A percentile compares a stretch with the other conserved stretches of the same genome.
Evolutionary conservation across 2,329 filamentous ascomycete genomes (phyloP).

Genomic region (Drechmeria coniospora): DNA sequence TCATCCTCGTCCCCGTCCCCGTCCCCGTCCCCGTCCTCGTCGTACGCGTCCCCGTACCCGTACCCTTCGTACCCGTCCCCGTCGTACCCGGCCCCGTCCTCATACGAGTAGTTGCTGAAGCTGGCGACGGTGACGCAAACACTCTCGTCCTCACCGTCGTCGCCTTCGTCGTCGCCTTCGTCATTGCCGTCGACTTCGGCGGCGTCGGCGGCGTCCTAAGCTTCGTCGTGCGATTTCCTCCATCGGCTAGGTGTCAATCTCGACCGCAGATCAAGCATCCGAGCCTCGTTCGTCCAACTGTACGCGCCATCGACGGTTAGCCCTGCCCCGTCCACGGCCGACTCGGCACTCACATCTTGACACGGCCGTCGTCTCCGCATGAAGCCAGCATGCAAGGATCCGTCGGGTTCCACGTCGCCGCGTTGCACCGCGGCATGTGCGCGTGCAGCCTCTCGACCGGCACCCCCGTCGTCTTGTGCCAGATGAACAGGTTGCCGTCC

Average conservation of each 20-base stretch:
- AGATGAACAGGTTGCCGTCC: constrained; percentile 65
- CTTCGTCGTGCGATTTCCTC: constrained; percentile 5
- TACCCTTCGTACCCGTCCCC: too few species aligned
- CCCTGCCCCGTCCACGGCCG: background rate
- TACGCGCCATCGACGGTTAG: background rate
- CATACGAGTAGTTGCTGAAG: too few species aligned
- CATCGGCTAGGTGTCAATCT: constrained; percentile 7
- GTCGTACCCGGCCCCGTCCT: too few species aligned
- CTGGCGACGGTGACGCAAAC: too few species aligned
- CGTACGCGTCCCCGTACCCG: too few species aligned
- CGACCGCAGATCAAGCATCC: constrained; percentile 8
- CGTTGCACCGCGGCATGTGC: constrained; percentile 66
- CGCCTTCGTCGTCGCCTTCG: too few species aligned
- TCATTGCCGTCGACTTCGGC: too few species aligned
- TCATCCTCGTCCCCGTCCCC: too few species aligned
- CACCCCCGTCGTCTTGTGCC: constrained; percentile 71
- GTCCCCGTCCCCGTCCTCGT: too few species aligned
- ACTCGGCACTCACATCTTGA: constrained; percentile 57
- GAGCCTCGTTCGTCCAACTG: constrained; percentile 12
- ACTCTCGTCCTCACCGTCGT: too few species aligned
- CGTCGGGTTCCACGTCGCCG: constrained; percentile 75
- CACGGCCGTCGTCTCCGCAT: constrained; percentile 71
- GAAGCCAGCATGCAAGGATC: constrained; percentile 78
- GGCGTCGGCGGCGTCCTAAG: too few species aligned
- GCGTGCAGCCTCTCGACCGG: constrained; percentile 63